Conservation (phyloP, 2,329 filamentous ascomycete species). For the Arthrobotrys musiformis region DNA sequence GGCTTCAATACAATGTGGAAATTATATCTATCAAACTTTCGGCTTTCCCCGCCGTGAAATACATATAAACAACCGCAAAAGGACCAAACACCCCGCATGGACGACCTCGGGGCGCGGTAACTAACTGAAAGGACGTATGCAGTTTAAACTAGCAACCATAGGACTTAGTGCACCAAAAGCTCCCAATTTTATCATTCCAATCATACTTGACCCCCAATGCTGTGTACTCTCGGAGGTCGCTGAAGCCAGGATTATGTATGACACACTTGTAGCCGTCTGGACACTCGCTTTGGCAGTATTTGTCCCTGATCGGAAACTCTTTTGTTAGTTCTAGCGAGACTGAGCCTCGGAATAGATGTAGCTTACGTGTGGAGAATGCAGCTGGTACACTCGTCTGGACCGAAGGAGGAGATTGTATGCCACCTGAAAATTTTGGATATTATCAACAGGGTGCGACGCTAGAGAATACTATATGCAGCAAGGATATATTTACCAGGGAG, state of each 20-base stretch:
- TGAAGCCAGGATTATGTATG: not conserved
- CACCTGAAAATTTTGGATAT: not conserved
- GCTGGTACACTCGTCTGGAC: constrained; percentile 1
- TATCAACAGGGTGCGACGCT: not conserved
- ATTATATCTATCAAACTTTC: no score
- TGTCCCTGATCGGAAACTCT: not conserved
- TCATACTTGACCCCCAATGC: not conserved
- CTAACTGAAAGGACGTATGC: no score
- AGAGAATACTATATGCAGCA: not conserved
- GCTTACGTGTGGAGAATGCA: constrained; percentile 10
- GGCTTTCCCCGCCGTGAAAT: no score
- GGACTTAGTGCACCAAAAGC: constrained; percentile 4
- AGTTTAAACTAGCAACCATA: not conserved
- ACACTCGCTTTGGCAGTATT: not conserved
- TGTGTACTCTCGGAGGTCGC: not conserved
- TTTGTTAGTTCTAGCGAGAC: not conserved
- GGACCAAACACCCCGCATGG: no score
- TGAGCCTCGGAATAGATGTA: not conserved
- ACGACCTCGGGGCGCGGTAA: no score
- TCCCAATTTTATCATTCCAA: constrained; percentile 9
- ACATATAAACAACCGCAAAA: no score
- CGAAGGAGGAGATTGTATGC: constrained; percentile 1
- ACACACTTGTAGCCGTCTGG: not conserved
- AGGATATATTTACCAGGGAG: constrained; percentile 2
- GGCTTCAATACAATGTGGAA: no score